A percentile compares a stretch with the other conserved stretches of the same genome.
phyloP scores from a whole-genome alignment of 352 stramenopile genomes.

The Detonula confervacea region DNA sequence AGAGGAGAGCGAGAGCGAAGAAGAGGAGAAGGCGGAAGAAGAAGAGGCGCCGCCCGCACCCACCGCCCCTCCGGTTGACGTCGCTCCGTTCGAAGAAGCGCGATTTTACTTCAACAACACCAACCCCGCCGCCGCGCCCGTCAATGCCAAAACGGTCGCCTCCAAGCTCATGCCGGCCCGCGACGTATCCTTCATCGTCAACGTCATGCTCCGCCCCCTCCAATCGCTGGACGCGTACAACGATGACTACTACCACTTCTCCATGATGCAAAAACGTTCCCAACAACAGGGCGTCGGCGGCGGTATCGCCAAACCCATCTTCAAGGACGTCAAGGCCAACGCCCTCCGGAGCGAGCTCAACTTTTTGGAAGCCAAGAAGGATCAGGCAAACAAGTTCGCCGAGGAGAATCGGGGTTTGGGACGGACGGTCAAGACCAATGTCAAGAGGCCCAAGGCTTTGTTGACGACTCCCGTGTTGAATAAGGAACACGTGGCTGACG shows the following conservation, averaged over 20 bases:
- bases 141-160: slow-evolving; percentile 59
- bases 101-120: slow-evolving; percentile 72
- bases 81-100: no score
- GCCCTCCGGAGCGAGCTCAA: slow-evolving; percentile 58
- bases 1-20: slow-evolving; percentile 9
- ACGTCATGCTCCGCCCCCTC: slow-evolving; percentile 66
- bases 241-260: slow-evolving; percentile 57
- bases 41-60: neutral
- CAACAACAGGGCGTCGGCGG: no score
- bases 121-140: slow-evolving; percentile 61
- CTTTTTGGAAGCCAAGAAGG: slow-evolving; percentile 41
- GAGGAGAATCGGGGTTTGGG: slow-evolving; percentile 72
- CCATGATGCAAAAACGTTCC: neutral
- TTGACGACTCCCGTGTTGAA: slow-evolving; percentile 63
- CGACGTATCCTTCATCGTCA: slow-evolving; percentile 79
- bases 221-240: slow-evolving; percentile 51
- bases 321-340: slow-evolving; percentile 45
- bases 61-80: neutral
- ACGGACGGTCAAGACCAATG: slow-evolving; percentile 70
- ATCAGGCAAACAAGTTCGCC: slow-evolving; percentile 73
- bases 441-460: slow-evolving; percentile 75
- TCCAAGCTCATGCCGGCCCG: slow-evolving; percentile 67
- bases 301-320: slow-evolving; percentile 47
- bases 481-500: slow-evolving; percentile 44
- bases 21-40: slow-evolving; percentile 7